Evolutionary conservation across 2,329 filamentous ascomycete species (phyloP).

Genomic region (Hypoxylon sp.): DNA sequence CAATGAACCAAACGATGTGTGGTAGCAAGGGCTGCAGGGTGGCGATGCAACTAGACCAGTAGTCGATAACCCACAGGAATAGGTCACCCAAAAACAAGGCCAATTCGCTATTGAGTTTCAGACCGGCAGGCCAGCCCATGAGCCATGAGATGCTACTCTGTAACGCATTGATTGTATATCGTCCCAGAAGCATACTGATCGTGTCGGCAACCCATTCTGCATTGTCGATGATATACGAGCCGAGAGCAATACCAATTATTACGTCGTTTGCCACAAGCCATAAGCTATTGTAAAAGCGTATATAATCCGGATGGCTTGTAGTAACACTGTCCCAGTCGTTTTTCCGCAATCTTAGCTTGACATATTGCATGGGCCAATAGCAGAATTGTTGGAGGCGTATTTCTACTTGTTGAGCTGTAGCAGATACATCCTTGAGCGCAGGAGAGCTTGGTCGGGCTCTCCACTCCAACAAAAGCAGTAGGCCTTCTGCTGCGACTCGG

Average conservation of each 20-base stretch:
- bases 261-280: slow-evolving; percentile 99
- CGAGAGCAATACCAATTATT: slow-evolving; percentile 95
- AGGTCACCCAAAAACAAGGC: slow-evolving; percentile 94
- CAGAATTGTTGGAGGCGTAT: slow-evolving; percentile 97
- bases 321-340: slow-evolving; percentile 96
- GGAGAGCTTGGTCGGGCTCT: slow-evolving; percentile 78
- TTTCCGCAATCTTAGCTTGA: slow-evolving; percentile 87
- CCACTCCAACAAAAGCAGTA: slow-evolving; percentile 86
- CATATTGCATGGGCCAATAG: slow-evolving; percentile 98
- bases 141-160: slow-evolving; percentile 92
- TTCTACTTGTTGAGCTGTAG: slow-evolving; percentile 96
- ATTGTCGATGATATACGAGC: slow-evolving; percentile 97
- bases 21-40: slow-evolving; percentile 83
- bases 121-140: slow-evolving; percentile 91
- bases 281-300: slow-evolving; percentile 97
- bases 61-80: slow-evolving; percentile 98
- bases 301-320: slow-evolving; percentile 95
- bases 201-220: slow-evolving; percentile 81
- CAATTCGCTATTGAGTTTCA: slow-evolving; percentile 94
- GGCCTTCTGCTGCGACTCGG: slow-evolving; percentile 79
- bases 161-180: slow-evolving; percentile 88
- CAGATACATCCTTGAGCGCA: slow-evolving; percentile 93
- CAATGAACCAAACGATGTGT: slow-evolving; percentile 88
- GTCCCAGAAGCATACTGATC: slow-evolving; percentile 77
- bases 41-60: slow-evolving; percentile 89